Evolutionary conservation across 352 stramenopile species (phyloP).

Genomic region (Globisporangium ultimum): DNA sequence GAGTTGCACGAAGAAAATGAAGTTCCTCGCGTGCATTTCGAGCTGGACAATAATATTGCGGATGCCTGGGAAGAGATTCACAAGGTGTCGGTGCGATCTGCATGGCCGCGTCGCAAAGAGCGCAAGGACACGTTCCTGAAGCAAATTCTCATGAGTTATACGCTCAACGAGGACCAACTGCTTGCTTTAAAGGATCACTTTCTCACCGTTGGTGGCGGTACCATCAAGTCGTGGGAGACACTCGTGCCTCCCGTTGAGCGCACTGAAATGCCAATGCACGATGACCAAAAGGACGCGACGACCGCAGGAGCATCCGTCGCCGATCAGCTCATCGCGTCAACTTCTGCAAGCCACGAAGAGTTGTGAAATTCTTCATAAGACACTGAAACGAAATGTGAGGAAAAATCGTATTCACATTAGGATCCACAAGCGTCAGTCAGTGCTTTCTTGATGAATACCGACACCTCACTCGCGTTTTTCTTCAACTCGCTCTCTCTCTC

Average conservation of each 20-base stretch:
- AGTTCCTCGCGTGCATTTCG: slow-evolving; percentile 27
- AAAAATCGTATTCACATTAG: background rate
- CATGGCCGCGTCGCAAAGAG: slow-evolving; percentile 47
- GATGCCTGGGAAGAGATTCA: slow-evolving; percentile 47
- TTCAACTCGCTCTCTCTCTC: background rate
- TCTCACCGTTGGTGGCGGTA: slow-evolving; percentile 32
- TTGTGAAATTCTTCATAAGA: background rate
- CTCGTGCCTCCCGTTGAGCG: slow-evolving; percentile 9
- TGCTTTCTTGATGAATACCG: too few species aligned
- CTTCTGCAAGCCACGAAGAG: background rate
- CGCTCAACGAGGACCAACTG: slow-evolving; percentile 22
- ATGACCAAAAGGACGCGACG: background rate
- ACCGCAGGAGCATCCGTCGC: background rate
- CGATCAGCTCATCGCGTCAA: background rate
- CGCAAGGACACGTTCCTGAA: slow-evolving; percentile 31
- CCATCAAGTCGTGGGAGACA: slow-evolving; percentile 30
- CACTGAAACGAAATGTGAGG: background rate
- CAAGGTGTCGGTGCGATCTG: slow-evolving; percentile 23
- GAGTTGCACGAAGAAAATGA: slow-evolving; percentile 10
- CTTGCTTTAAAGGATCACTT: slow-evolving; percentile 41
- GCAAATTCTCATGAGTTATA: slow-evolving; percentile 13
- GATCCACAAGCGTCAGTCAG: too few species aligned
- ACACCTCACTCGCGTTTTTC: background rate
- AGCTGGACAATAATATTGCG: slow-evolving; percentile 36
- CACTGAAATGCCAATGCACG: background rate